Conservation (phyloP, 73 alveolate genomes). For the Symbiodinium natans region DNA sequence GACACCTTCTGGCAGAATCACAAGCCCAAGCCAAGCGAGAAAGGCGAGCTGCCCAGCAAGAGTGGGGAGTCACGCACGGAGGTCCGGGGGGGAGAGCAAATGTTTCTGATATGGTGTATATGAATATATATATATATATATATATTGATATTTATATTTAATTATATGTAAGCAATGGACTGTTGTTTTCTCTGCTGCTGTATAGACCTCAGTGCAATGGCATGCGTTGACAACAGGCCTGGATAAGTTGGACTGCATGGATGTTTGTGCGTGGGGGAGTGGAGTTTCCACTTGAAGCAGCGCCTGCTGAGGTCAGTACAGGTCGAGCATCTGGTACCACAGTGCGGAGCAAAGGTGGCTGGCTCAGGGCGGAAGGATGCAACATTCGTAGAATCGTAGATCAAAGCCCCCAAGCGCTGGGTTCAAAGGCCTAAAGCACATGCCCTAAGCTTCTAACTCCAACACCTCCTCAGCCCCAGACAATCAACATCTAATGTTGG, state of each 20-base stretch:
- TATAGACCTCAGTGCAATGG: no score
- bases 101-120: no score
- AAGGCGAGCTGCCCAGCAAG: not conserved
- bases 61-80: no score
- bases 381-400: not conserved
- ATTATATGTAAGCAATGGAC: not conserved
- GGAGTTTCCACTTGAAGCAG: no score
- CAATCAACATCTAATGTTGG: no score
- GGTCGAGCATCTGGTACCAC: conserved; percentile 87
- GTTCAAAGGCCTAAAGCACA: no score
- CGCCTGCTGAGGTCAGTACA: conserved; percentile 32
- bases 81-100: no score
- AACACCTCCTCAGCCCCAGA: no score
- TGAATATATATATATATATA: not conserved
- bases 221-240: no score
- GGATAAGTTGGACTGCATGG: no score
- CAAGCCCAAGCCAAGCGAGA: conserved; percentile 51
- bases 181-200: not conserved
- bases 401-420: not conserved
- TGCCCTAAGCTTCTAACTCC: no score
- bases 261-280: no score
- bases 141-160: not conserved
- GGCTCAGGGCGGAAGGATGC: not conserved
- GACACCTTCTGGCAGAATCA: conserved; percentile 65
- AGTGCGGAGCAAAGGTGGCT: conserved; percentile 47